Base-by-base conservation (phyloP, 768 basidiomycete genomes). In the Podaxis sp. region DNA sequence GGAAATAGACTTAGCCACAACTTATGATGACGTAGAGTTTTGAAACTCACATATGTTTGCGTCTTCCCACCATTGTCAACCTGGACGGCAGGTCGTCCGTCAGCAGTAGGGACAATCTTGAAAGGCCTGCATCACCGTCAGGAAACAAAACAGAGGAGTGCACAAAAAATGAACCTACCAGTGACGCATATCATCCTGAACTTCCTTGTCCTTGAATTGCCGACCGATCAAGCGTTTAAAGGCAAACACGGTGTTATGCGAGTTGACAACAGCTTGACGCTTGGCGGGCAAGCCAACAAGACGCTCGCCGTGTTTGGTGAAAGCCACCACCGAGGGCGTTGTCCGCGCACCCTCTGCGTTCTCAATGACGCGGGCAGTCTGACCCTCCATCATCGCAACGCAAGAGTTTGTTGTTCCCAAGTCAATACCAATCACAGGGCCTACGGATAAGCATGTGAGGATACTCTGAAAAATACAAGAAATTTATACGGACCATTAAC, bases 331-430 rank as follows among this genome's bases (percentile, higher is more conserved):
- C 40, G 97, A 99, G 2, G 97, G 97, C 14, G 97, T 99, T 64
- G 97, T 98, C 66, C 97, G 88, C 60, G 91, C 91, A 80, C 97
- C 96, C 79, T 98, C 96, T 4, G 95, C 80, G 79, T 98, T 98
- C 78, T 98, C 97, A 66, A 99, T 90, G 64, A 98, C 96, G 66
- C 92, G 90, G 53, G 95, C 85, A 37, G 88, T 89, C 79, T 96
- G 88, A 66, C 93, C 95, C 79, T 98, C 95, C 93, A 96, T 97
- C 63, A 97, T 83, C 52, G 90, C 87, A 61, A 95, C 93, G 73
- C 91, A 94, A 52, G 92, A 94, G 75, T 93, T 92, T 32, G 92
- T 93, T 40, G 91, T 93, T 42, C 94, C 95, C 80, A 98, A 81
- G 79, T 98, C 95, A 79, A 98, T 98, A 79, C 95, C 93, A 73